Percentiles rank a stretch among this genome's conserved stretches.
Evolutionary conservation across 148 eudicot species (phyloP).

Genomic region (Rhododendron williamsianum): DNA sequence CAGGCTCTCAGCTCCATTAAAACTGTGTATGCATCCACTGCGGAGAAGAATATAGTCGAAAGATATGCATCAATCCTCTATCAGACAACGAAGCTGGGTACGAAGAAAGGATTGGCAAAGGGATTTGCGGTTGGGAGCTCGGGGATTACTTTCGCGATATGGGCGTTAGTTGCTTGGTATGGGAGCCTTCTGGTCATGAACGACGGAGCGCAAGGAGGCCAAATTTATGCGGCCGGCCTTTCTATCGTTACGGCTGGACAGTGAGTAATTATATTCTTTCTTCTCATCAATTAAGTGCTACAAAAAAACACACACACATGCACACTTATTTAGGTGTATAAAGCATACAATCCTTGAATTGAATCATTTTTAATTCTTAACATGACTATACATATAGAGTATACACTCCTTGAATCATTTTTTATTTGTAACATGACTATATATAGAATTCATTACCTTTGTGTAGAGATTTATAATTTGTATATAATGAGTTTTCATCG

Average conservation of each 20-base stretch:
- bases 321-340: not conserved
- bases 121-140: conserved; percentile 89
- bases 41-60: conserved; percentile 62
- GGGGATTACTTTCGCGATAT: conserved; percentile 71
- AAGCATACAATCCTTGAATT: not conserved
- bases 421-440: too few relatives aligned
- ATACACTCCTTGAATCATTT: too few relatives aligned
- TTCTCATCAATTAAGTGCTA: not conserved
- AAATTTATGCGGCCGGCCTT: conserved; percentile 70
- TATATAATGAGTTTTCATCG: not conserved
- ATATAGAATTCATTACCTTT: too few relatives aligned
- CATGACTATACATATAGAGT: not conserved
- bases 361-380: not conserved
- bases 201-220: conserved; percentile 82
- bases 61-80: conserved; percentile 55
- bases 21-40: conserved; percentile 80
- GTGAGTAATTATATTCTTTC: conserved; percentile 33
- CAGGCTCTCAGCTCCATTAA: conserved; percentile 83
- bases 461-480: not conserved
- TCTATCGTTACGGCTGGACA: conserved; percentile 80
- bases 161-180: conserved; percentile 98
- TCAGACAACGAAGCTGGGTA: conserved; percentile 54
- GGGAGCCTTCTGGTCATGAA: conserved; percentile 78
- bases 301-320: not conserved
- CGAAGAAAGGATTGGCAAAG: conserved; percentile 81